Evolutionary conservation across 2,329 filamentous ascomycete genomes (phyloP).

Genomic region (Alternaria sp.): DNA sequence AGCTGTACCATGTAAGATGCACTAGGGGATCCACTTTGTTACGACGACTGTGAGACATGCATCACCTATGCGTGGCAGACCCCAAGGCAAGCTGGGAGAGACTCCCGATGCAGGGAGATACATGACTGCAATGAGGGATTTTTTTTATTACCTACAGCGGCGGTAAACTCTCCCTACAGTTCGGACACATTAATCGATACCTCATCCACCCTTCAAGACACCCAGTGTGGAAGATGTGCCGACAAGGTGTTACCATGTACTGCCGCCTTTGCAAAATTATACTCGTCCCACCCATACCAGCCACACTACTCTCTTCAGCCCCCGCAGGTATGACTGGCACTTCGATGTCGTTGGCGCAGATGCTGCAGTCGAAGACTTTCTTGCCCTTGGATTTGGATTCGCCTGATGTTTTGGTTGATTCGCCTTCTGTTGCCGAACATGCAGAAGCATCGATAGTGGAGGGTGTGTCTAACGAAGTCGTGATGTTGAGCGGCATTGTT

Average conservation of each 20-base stretch:
- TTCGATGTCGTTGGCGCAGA: conserved; percentile 91
- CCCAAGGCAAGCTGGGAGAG: neutral
- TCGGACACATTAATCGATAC: conserved; percentile 90
- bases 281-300: conserved; percentile 54
- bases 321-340: conserved; percentile 77
- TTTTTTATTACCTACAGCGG: conserved; percentile 67
- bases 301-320: conserved; percentile 37
- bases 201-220: conserved; percentile 98
- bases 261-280: conserved; percentile 79
- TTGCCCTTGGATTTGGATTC: conserved; percentile 63
- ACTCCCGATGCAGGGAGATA: neutral
- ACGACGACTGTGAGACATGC: conserved; percentile 13
- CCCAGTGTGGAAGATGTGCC: conserved; percentile 91
- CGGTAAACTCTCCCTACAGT: conserved; percentile 88
- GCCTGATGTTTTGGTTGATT: conserved; percentile 41
- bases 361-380: conserved; percentile 84
- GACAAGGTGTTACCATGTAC: conserved; percentile 98
- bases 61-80: neutral
- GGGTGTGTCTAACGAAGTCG: conserved; percentile 31
- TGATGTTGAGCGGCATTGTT: conserved; percentile 75
- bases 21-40: conserved; percentile 11
- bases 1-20: neutral
- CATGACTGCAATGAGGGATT: neutral
- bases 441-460: conserved; percentile 23
- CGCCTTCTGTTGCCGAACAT: conserved; percentile 21